Evolutionary conservation across 148 eudicot genomes (phyloP).

Genomic region (Suaeda aralocaspica): DNA sequence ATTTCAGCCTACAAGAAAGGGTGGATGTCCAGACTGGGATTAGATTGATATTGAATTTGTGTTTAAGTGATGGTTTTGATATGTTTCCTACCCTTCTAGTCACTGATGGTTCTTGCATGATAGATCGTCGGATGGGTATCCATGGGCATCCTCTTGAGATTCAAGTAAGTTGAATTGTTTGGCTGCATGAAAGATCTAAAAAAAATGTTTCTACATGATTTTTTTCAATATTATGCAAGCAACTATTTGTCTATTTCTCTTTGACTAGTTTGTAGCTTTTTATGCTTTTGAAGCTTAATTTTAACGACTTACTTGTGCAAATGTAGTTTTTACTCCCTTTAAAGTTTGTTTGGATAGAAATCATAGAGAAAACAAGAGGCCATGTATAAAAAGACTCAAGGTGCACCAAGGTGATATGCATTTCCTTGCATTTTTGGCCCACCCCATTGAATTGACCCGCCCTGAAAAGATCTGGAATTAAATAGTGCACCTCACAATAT

Average conservation of each 20-base stretch:
- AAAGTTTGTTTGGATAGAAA: background rate
- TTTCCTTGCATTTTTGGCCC: no score
- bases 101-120: slow-evolving; percentile 99
- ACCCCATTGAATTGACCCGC: no score
- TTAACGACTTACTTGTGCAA: slow-evolving; percentile 1
- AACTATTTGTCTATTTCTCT: background rate
- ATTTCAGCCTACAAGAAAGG: slow-evolving; percentile 76
- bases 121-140: slow-evolving; percentile 96
- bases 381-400: no score
- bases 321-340: background rate
- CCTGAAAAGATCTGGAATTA: no score
- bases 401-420: no score
- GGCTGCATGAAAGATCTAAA: background rate
- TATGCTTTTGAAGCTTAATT: background rate
- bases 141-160: slow-evolving; percentile 98
- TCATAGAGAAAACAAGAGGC: background rate
- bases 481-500: no score
- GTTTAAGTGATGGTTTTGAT: slow-evolving; percentile 93
- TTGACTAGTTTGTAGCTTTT: background rate
- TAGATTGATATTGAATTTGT: slow-evolving; percentile 67
- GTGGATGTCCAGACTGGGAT: slow-evolving; percentile 94
- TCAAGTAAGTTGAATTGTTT: slow-evolving; percentile 53
- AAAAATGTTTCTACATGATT: background rate
- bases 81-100: slow-evolving; percentile 95
- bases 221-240: background rate